These are phyloP conservation scores for Claviceps sp. DNA, from an alignment of 2,329 filamentous ascomycete genomes.

Conservation along the genomic window DNA sequence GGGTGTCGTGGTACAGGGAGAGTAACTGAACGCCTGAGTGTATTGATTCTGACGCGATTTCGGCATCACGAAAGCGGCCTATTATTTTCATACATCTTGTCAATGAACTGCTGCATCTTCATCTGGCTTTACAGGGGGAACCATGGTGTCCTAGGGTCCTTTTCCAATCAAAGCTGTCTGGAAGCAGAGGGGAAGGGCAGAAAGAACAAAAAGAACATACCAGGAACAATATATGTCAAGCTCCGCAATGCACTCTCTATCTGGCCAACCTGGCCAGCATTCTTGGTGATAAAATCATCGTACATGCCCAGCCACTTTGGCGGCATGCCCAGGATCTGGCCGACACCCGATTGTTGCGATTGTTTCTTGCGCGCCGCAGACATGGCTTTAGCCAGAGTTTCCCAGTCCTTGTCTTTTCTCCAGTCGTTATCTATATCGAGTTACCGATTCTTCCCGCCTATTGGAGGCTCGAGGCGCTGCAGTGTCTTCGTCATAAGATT, in stretches of 20 bases:
- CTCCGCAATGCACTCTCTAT: slow-evolving; percentile 89
- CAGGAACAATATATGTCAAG: slow-evolving; percentile 90
- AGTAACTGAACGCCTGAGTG: slow-evolving; percentile 83
- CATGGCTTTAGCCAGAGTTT: not conserved
- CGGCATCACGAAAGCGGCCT: slow-evolving; percentile 81
- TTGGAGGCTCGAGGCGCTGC: not conserved
- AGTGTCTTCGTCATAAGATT: not conserved
- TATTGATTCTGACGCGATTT: slow-evolving; percentile 85
- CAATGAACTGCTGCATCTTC: no score
- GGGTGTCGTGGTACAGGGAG: slow-evolving; percentile 81
- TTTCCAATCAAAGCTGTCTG: no score
- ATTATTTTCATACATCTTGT: no score
- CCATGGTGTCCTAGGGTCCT: no score
- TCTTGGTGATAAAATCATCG: slow-evolving; percentile 86
- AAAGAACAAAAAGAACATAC: slow-evolving; percentile 22
- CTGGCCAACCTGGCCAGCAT: slow-evolving; percentile 83
- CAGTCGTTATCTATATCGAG: not conserved
- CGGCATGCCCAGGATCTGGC: slow-evolving; percentile 21
- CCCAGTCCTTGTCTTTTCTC: not conserved
- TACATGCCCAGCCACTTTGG: slow-evolving; percentile 59
- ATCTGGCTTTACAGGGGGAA: no score
- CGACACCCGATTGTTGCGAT: not conserved
- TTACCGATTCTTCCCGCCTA: not conserved
- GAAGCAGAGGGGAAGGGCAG: not conserved
- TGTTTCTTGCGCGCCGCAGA: not conserved